Conservation (phyloP, 148 eudicot species). For the Hydrangea macrophylla region DNA sequence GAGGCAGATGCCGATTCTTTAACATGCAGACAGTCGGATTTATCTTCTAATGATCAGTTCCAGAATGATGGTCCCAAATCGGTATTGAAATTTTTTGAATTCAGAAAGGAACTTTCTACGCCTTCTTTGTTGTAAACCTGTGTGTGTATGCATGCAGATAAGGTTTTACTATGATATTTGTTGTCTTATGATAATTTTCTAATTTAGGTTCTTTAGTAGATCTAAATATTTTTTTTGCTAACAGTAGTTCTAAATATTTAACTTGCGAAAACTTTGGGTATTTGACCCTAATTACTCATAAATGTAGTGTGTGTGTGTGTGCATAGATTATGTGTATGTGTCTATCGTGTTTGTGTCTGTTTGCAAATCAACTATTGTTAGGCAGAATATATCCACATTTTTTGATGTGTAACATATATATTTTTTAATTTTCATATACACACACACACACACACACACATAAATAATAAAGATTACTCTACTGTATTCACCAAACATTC, state of each 20-base stretch:
- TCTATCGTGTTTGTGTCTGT: too few species aligned
- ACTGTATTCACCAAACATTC: too few species aligned
- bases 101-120: neutral
- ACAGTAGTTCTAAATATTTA: too few species aligned
- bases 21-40: conserved; percentile 67
- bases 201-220: neutral
- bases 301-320: neutral
- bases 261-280: neutral
- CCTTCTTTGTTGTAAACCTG: neutral
- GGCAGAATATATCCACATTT: too few species aligned
- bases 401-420: too few species aligned
- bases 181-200: neutral
- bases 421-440: too few species aligned
- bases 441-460: too few species aligned
- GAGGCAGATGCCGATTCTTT: conserved; percentile 98
- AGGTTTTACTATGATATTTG: too few species aligned
- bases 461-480: too few species aligned
- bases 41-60: conserved; percentile 57
- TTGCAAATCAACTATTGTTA: too few species aligned
- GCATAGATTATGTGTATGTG: too few species aligned
- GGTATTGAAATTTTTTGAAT: conserved; percentile 32
- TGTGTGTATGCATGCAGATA: neutral
- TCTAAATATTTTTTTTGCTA: too few species aligned
- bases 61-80: conserved; percentile 54
- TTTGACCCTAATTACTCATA: neutral